Percentiles rank a stretch among this genome's conserved stretches.
Evolutionary conservation across 306 rosid species (phyloP).

Genomic region (Inga oerstediana): DNA sequence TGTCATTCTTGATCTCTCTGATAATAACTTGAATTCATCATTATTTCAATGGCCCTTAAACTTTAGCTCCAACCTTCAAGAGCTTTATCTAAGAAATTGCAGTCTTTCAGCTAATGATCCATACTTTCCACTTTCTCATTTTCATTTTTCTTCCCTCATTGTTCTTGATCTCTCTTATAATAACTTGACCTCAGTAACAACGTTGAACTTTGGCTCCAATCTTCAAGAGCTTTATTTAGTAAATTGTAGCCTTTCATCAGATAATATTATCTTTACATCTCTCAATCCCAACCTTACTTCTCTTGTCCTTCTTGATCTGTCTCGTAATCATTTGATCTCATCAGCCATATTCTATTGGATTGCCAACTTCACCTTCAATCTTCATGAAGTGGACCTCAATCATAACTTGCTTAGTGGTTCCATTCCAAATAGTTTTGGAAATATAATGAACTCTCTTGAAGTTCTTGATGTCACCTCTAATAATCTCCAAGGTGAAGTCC

Average conservation of each 20-base stretch:
- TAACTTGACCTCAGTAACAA: background rate
- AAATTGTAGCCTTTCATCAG: background rate
- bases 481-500: constrained; percentile 4
- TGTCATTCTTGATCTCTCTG: background rate
- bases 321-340: background rate
- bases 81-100: background rate
- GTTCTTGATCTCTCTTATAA: constrained; percentile 18
- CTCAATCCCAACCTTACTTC: background rate
- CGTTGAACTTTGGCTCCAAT: background rate
- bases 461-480: accelerated
- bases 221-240: background rate
- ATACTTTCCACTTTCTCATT: background rate
- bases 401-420: background rate
- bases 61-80: constrained; percentile 10
- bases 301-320: background rate
- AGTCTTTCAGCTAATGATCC: background rate
- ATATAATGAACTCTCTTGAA: constrained; percentile 11
- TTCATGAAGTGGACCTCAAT: background rate
- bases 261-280: background rate
- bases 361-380: background rate
- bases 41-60: background rate
- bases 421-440: constrained; percentile 20
- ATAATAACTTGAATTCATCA: background rate
- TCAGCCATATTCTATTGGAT: background rate
- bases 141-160: background rate